Evolutionary conservation across 2,329 filamentous ascomycete species (phyloP), one percentile per base, ranked within the genome.

Genomic region (Fragosphaeria purpurea): DNA sequence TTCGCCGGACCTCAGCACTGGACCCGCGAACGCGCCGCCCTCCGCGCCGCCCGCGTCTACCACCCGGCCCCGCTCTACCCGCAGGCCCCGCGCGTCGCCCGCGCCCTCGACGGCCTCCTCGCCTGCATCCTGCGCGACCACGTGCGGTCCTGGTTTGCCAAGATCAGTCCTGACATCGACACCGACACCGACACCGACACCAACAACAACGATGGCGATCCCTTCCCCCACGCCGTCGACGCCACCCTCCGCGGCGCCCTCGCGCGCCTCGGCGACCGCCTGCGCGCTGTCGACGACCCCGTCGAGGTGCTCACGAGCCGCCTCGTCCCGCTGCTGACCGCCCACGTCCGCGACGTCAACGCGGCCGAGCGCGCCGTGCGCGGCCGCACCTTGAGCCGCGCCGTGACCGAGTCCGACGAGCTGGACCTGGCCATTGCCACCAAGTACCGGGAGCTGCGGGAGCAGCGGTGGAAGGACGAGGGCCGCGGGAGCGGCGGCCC

Each of bases 371-470:
- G 85, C 51, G 78, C 82, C 7, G 87, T 98, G 9, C 80, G 91
- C 49, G 94, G 94, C 10, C 86, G 83, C 63, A 88, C 95, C 66
- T 72, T 97, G 51, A 93, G 89, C 59, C 82, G 88, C 48, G 89
- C 85, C 57, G 83, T 98, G 50, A 97, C 94, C 3, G 93, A 98
- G 68, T 95, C 90, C 1, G 91, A 96, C 63, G 93, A 98, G 74
- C 73, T 98, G 60, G 90, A 97, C 65, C 74, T 95, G 57, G 93
- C 93, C 2, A 95, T 98, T 66, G 93, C 93, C n/a, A 84, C 80
- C 41, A 96, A 95, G 67, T 98, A 93, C 67, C 84, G 79, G 50
- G 85, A 94, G 64, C 10, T 48, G 4, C 30, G 46, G n/a, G 40
- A 45, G 40, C 39, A 31, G 4, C 9, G 33, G 12, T 41, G 30